Percentiles rank a stretch among this genome's conserved stretches.
Conservation (phyloP, 2,329 filamentous ascomycete genomes). For the Macroventuria anomochaeta region DNA sequence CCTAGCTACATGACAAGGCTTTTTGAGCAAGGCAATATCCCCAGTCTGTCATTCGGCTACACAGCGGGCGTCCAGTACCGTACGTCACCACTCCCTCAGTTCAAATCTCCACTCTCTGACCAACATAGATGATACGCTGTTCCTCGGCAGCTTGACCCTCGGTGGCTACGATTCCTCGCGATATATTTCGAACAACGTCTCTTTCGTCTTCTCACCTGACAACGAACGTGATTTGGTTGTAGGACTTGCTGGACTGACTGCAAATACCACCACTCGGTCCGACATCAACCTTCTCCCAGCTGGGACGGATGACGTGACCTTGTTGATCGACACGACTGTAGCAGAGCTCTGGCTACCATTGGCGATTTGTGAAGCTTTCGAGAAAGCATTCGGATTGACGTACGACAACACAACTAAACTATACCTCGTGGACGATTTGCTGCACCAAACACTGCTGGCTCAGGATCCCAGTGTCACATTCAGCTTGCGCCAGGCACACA, state of each 20-base stretch:
- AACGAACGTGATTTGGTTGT: conserved; percentile 67
- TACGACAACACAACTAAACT: conserved; percentile 69
- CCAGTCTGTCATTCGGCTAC: conserved; percentile 76
- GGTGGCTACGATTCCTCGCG: conserved; percentile 73
- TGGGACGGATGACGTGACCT: conserved; percentile 47
- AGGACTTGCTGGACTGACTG: conserved; percentile 55
- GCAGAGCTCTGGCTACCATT: conserved; percentile 57
- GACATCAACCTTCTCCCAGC: conserved; percentile 44
- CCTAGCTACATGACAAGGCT: conserved; percentile 61
- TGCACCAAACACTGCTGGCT: conserved; percentile 59
- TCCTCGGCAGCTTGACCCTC: conserved; percentile 63
- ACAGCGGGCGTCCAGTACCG: conserved; percentile 78
- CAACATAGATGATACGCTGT: conserved; percentile 39
- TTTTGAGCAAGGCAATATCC: conserved; percentile 63
- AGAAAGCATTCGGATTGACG: conserved; percentile 66
- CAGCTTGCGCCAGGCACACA: conserved; percentile 47
- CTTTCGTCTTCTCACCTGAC: conserved; percentile 64
- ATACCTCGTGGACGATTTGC: conserved; percentile 67
- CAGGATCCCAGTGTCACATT: conserved; percentile 55
- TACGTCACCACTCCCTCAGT: conserved; percentile 46
- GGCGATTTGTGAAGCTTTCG: conserved; percentile 68
- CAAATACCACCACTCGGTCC: conserved; percentile 29
- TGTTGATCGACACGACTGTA: conserved; percentile 58
- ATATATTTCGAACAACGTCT: conserved; percentile 65
- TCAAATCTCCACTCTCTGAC: conserved; percentile 3